Conservation (phyloP, 1,284 basidiomycete species). For the Schizophyllum commune region DNA sequence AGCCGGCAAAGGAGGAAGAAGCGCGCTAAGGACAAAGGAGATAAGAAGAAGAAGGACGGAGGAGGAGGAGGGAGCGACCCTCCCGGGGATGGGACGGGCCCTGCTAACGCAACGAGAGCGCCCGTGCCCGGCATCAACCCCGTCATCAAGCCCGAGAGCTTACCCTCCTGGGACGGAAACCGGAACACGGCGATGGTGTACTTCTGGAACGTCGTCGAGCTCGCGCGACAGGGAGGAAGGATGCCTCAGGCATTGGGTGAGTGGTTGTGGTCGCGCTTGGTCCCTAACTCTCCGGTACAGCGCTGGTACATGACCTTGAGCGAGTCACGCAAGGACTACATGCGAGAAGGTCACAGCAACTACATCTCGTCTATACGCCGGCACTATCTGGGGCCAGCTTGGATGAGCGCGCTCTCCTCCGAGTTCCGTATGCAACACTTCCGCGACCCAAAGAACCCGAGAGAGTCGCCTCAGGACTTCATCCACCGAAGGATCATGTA, state of each 20-base stretch:
- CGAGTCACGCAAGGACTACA: not conserved
- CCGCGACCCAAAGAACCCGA: not conserved
- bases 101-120: not conserved
- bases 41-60: no score
- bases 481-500: not conserved
- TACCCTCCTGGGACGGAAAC: conserved; percentile 5
- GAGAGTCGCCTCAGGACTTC: conserved; percentile 1
- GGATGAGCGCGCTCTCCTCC: no score
- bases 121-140: conserved; percentile 1
- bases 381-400: conserved; percentile 1
- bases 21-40: no score
- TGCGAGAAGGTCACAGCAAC: not conserved
- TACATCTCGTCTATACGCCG: not conserved
- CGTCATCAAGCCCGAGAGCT: not conserved
- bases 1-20: no score
- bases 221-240: not conserved
- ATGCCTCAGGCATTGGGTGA: not conserved
- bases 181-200: not conserved
- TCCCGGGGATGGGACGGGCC: no score
- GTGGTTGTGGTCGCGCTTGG: not conserved
- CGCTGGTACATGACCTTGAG: conserved; percentile 1
- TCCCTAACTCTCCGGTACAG: not conserved
- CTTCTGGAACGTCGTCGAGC: not conserved
- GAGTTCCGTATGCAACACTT: conserved; percentile 2
- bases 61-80: no score